phyloP scores from a whole-genome alignment of 148 eudicot genomes.

The Nepenthes gracilis region DNA sequence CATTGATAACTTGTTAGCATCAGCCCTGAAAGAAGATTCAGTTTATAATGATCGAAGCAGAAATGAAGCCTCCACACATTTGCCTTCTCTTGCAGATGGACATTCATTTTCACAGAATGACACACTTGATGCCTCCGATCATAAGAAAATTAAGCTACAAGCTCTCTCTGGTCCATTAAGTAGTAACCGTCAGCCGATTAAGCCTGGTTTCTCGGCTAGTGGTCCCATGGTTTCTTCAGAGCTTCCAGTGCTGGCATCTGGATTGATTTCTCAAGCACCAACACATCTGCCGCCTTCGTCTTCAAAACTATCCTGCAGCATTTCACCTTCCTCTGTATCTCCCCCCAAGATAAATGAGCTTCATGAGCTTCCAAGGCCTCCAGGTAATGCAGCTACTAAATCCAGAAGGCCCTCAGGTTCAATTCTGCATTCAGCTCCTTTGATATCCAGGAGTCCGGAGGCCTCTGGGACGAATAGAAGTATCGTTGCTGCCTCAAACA shows the following conservation, averaged over 20 bases:
- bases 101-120: conserved; percentile 32
- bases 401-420: conserved; percentile 26
- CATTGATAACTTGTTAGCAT: conserved; percentile 21
- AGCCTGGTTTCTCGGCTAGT: conserved; percentile 32
- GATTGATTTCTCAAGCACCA: conserved; percentile 36
- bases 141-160: conserved; percentile 49
- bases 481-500: conserved; percentile 21
- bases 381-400: conserved; percentile 36
- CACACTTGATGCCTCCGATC: conserved; percentile 30
- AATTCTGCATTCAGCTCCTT: conserved; percentile 56
- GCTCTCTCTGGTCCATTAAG: conserved; percentile 87
- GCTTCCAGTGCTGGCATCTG: conserved; percentile 34
- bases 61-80: conserved; percentile 24
- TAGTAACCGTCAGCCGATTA: conserved; percentile 41
- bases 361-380: conserved; percentile 97
- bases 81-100: conserved; percentile 53
- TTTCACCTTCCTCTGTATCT: conserved; percentile 42
- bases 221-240: conserved; percentile 47
- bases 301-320: conserved; percentile 26
- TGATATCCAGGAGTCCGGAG: conserved; percentile 39
- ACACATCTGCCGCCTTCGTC: conserved; percentile 30
- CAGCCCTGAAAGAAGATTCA: conserved; percentile 18
- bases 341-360: conserved; percentile 92
- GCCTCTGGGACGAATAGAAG: conserved; percentile 38
- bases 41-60: conserved; percentile 23